phyloP scores from a whole-genome alignment of 2,329 filamentous ascomycete species.

The Talaromyces sp. region DNA sequence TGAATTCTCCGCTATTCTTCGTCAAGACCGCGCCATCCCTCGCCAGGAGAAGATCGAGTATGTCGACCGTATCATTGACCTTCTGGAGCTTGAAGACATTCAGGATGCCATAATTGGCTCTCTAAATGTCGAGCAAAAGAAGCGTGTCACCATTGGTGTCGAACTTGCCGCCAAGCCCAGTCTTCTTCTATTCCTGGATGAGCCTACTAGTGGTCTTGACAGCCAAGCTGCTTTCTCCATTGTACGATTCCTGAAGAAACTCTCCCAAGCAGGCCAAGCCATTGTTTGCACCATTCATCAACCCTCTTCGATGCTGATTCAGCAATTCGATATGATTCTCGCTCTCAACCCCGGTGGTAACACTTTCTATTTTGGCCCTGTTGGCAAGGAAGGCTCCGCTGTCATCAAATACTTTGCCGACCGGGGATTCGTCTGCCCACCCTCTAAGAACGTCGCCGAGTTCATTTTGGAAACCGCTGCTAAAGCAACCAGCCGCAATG shows the following conservation, averaged over 20 bases:
- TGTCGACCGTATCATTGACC: slow-evolving; percentile 66
- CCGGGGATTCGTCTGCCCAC: slow-evolving; percentile 67
- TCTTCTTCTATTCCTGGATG: slow-evolving; percentile 70
- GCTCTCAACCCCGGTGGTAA: slow-evolving; percentile 70
- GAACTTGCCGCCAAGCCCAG: slow-evolving; percentile 71
- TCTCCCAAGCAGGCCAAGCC: slow-evolving; percentile 67
- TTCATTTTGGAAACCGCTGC: slow-evolving; percentile 68
- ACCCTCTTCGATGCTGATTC: slow-evolving; percentile 68
- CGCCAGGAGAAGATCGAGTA: slow-evolving; percentile 66
- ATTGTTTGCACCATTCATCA: slow-evolving; percentile 77
- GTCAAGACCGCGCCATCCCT: slow-evolving; percentile 60
- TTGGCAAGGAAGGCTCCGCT: slow-evolving; percentile 66
- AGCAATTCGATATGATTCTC: slow-evolving; percentile 74
- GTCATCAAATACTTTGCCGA: slow-evolving; percentile 70
- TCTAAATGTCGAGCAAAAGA: slow-evolving; percentile 70
- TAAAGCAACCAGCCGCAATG: slow-evolving; percentile 58
- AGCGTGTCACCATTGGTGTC: slow-evolving; percentile 73
- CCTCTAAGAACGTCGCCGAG: slow-evolving; percentile 67
- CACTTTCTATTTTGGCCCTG: slow-evolving; percentile 73
- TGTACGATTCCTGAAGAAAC: slow-evolving; percentile 68
- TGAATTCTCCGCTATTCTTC: slow-evolving; percentile 68
- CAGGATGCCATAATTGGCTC: slow-evolving; percentile 68
- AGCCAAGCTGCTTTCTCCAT: slow-evolving; percentile 70
- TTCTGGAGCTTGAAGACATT: slow-evolving; percentile 66
- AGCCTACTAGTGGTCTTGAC: slow-evolving; percentile 72